Evolutionary conservation across 2,329 filamentous ascomycete species (phyloP), one percentile per base, ranked within the genome.

Genomic region (Colletotrichum eremochloae): DNA sequence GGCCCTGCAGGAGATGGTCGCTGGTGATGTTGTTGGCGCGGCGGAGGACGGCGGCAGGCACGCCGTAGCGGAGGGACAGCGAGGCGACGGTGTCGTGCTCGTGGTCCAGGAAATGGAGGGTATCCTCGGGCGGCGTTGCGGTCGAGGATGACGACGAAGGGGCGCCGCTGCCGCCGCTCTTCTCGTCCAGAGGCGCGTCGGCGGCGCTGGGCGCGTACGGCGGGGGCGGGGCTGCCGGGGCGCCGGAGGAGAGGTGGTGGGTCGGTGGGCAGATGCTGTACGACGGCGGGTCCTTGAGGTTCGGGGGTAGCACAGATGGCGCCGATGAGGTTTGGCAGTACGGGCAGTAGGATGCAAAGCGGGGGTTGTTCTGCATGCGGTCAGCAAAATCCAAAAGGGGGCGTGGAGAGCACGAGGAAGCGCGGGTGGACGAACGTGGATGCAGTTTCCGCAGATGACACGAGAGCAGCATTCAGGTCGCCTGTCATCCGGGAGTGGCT

Each of bases 61-160:
- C 90, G 58, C 86, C 85, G 78, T 96, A 96, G 33, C 90, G 88
- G 8, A 96, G 84, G 0, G 92, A 92, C 20, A 96, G 83, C 1
- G 92, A 93, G 29, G 85, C 76, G 75, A 96, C 83, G 12, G 87
- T 91, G 79, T 96, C 94, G 73, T 87, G 85, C n/a, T 84, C 82
- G 69, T 93, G 91, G 76, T 93, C 86, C 61, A 96, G 84, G 80
- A 94, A 94, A 80, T 96, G 94, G 18, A 95, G 83, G 3, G 90
- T 90, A 80, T 95, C 92, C 70, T 89, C 86, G n/a, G 85, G 83
- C 5, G 80, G 78, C 11, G 68, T 65, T 18, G 68, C 18, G 15
- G 66, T 33, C 12, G 70, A 56, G 56, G 68, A 50, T n/a, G 68
- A 14, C 24, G 62, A 29, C 46, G 46, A 48, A 18, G 44, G 5